These are phyloP conservation scores for Endoconidiophora polonica DNA, from an alignment of 2,329 filamentous ascomycete genomes.

Conservation along the genomic window DNA sequence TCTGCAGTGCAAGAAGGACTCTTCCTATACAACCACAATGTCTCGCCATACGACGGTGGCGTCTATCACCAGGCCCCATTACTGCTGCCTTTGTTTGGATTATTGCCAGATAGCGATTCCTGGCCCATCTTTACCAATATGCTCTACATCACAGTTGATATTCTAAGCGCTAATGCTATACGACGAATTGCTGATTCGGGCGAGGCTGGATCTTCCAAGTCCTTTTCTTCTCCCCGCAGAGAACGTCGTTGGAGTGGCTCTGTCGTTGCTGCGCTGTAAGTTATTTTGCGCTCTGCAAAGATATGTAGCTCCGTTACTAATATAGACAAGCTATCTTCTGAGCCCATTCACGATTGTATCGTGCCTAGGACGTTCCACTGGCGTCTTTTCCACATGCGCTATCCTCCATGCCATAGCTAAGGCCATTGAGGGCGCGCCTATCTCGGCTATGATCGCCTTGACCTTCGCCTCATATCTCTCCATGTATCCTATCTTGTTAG, in stretches of 20 bases:
- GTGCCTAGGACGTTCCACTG: conserved; percentile 78
- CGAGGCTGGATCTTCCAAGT: conserved; percentile 54
- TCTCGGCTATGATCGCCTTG: conserved; percentile 68
- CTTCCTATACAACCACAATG: conserved; percentile 89
- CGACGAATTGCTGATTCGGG: conserved; percentile 66
- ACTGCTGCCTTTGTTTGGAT: conserved; percentile 76
- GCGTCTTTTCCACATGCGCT: conserved; percentile 74
- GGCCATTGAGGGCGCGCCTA: conserved; percentile 54
- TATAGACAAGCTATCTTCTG: conserved; percentile 56
- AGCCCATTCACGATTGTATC: conserved; percentile 88
- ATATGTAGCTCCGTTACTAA: conserved; percentile 7
- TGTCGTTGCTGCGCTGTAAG: conserved; percentile 64
- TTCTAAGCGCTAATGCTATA: conserved; percentile 67
- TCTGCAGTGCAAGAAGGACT: conserved; percentile 77
- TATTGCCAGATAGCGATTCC: conserved; percentile 54
- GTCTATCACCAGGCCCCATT: conserved; percentile 71
- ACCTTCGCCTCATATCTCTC: conserved; percentile 82
- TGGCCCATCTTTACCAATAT: conserved; percentile 61
- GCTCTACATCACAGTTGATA: conserved; percentile 65
- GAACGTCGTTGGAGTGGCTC: conserved; percentile 57
- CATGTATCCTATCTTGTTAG: conserved; percentile 75
- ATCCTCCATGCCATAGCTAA: conserved; percentile 71
- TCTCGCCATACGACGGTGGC: conserved; percentile 92
- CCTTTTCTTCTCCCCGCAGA: conserved; percentile 61
- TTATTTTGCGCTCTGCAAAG: neutral